These are phyloP conservation scores for Olyra latifolia DNA, from an alignment of 176 grass and related monocot species.

Conservation along the genomic window DNA sequence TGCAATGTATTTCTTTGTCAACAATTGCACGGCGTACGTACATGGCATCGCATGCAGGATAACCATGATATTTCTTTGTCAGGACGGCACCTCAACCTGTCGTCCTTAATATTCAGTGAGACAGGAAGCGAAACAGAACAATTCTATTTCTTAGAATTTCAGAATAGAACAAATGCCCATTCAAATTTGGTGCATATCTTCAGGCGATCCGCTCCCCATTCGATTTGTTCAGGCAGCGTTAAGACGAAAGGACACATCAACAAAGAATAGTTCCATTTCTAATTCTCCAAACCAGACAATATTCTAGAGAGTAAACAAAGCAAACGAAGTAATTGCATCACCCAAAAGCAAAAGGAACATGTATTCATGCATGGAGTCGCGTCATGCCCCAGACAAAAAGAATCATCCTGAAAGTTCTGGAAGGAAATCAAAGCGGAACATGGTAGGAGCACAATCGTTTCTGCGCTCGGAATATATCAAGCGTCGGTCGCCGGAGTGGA, in stretches of 20 bases:
- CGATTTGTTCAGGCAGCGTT: background rate
- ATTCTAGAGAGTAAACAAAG: background rate
- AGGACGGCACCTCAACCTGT: too few relatives aligned
- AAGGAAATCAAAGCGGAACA: background rate
- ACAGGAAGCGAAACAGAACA: too few relatives aligned
- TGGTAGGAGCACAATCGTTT: background rate
- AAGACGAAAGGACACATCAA: background rate
- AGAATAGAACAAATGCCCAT: background rate
- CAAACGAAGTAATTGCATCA: background rate
- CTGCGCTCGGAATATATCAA: slow-evolving; percentile 1
- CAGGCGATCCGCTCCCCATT: background rate
- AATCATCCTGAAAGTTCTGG: background rate
- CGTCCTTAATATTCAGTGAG: too few relatives aligned
- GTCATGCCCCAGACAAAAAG: background rate
- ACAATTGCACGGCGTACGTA: background rate
- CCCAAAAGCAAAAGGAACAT: background rate
- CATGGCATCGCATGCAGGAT: background rate
- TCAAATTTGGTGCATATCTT: background rate
- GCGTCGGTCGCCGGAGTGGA: background rate
- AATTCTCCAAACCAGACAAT: background rate
- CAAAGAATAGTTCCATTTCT: background rate
- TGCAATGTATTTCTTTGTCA: too few relatives aligned
- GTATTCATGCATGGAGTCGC: background rate
- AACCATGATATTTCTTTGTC: background rate
- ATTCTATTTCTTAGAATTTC: background rate